phyloP scores from a whole-genome alignment of 1,284 basidiomycete species.

The Malassezia dermatis region DNA sequence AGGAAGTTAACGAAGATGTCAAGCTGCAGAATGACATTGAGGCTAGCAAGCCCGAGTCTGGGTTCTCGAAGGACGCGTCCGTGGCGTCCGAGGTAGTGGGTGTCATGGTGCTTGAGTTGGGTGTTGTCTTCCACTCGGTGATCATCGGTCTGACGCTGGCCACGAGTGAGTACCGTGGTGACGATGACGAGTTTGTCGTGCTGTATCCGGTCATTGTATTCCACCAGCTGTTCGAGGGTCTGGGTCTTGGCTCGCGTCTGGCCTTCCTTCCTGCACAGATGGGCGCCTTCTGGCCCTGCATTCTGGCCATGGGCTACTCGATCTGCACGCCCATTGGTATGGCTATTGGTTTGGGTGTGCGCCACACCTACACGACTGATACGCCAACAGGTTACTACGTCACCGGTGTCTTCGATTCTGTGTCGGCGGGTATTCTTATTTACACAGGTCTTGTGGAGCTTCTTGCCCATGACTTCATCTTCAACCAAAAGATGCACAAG shows the following conservation, averaged over 20 bases:
- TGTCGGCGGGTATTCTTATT: constrained; percentile 45
- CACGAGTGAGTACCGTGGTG: constrained; percentile 54
- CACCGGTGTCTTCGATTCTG: constrained; percentile 40
- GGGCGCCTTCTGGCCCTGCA: constrained; percentile 22
- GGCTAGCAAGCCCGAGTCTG: neutral
- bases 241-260: constrained; percentile 45
- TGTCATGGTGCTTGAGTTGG: constrained; percentile 75
- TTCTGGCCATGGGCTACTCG: constrained; percentile 31
- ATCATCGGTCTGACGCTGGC: constrained; percentile 89
- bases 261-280: constrained; percentile 24
- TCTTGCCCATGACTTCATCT: constrained; percentile 48
- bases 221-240: constrained; percentile 48
- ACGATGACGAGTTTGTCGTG: constrained; percentile 58
- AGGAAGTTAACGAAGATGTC: neutral
- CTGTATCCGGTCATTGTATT: constrained; percentile 81
- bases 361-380: constrained; percentile 41
- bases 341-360: constrained; percentile 43
- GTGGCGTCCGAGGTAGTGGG: constrained; percentile 69
- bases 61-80: neutral
- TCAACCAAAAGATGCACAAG: constrained; percentile 46
- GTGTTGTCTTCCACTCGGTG: constrained; percentile 71
- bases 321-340: constrained; percentile 45
- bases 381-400: constrained; percentile 40
- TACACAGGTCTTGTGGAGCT: constrained; percentile 45
- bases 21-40: neutral